Evolutionary conservation across 1,139 yeast genomes (phyloP), one percentile per base, ranked within the genome.

Genomic region (Candida pseudoviswanathii): DNA sequence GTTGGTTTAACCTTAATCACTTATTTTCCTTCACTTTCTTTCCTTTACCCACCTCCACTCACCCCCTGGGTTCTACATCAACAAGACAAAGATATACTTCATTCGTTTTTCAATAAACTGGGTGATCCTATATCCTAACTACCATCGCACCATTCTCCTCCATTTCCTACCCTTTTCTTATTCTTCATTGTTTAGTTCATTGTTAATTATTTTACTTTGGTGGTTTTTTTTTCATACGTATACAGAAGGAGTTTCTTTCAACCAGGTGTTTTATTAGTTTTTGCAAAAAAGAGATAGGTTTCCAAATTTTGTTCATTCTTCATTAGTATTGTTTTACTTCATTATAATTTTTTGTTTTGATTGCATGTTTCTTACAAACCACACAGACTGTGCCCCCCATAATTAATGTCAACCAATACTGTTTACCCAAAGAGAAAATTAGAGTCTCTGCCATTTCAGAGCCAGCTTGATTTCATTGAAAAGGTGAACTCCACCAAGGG

Each of bases 401-500:
- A 41, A 4, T 34, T 34, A 16, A 48, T 51, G 54, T 52, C 55
- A 44, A 46, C 53, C 32, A 30, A 44, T 10, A 39, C 38, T 32
- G 45, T 38, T 44, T 68, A 61, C 52, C 68, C 70, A 26, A 66
- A 65, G 50, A 60, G 76, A 56, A 53, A 56, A 27, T 56, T 70
- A 48, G 65, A 68, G 39, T 51, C 57, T 36, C 58, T 62, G 30
- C 69, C 77, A 2, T 73, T 73, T 56, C 60, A 54, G 46, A 52
- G 55, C 41, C 77, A 71, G 53, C 49, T 68, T 22, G 73, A 68
- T 39, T 41, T 55, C 24, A 65, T 71, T 39, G 63, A 66, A 29
- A 55, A 52, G 22, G 50, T 60, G 3, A 38, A 46, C 44, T 36
- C 46, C 36, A 51, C 44, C 44, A 57, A 58, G 41, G 46, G 53